Conservation (phyloP, 2,329 filamentous ascomycete genomes). For the Fusarium sp. region DNA sequence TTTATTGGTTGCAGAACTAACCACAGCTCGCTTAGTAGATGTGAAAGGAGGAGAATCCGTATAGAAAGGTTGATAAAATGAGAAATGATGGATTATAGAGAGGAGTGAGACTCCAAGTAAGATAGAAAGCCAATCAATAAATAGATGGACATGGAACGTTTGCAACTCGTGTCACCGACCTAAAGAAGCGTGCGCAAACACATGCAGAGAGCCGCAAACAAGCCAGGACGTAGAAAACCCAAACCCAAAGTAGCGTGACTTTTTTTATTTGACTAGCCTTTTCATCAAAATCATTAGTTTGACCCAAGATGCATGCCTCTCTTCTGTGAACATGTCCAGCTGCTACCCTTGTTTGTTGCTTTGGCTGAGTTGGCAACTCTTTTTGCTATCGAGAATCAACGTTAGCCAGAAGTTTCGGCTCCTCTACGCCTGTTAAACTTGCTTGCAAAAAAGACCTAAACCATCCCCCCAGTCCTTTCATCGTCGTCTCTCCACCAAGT, state of each 20-base stretch:
- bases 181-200: not conserved
- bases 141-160: not conserved
- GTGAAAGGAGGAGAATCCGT: not conserved
- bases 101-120: not conserved
- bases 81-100: not conserved
- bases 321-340: not conserved
- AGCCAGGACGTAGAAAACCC: no score
- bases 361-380: no score
- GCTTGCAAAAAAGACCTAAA: no score
- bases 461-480: no score
- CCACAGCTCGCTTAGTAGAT: accelerated
- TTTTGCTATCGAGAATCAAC: no score
- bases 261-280: no score
- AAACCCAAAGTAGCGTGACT: no score
- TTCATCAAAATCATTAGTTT: no score
- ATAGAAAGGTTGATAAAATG: not conserved
- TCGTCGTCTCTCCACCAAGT: no score
- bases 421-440: no score
- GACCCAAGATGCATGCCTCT: not conserved
- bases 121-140: not conserved
- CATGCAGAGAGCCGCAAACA: not conserved
- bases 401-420: no score
- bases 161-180: not conserved
- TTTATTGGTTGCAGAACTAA: not conserved
- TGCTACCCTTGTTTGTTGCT: no score